A percentile compares a stretch with the other conserved stretches of the same genome.
phyloP scores from a whole-genome alignment of 371 early-diverging fungal species.

The Entomophthora muscae region DNA sequence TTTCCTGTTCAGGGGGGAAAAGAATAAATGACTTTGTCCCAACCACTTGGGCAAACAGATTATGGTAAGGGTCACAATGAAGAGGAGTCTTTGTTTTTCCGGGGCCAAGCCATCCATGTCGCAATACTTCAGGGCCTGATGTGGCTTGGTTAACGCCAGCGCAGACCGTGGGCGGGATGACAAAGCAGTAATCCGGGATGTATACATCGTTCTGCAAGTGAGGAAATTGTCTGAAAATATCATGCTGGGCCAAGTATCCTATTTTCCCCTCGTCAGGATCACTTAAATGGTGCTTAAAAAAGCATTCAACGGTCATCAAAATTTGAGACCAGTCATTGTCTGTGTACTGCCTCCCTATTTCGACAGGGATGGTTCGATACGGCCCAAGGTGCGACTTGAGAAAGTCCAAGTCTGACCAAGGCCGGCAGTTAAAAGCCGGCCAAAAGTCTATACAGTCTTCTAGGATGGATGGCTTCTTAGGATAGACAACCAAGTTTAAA shows the following conservation, averaged over 20 bases:
- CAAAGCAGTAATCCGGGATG: slow-evolving; percentile 64
- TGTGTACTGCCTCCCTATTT: slow-evolving; percentile 60
- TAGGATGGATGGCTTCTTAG: slow-evolving; percentile 24
- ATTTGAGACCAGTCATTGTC: slow-evolving; percentile 60
- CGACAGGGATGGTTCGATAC: slow-evolving; percentile 71
- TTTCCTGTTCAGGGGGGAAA: slow-evolving; percentile 39
- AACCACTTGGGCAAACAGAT: slow-evolving; percentile 72
- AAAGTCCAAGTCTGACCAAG: slow-evolving; percentile 44
- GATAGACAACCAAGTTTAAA: neutral
- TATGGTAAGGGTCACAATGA: slow-evolving; percentile 72
- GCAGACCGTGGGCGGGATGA: slow-evolving; percentile 14
- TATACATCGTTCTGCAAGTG: slow-evolving; percentile 43
- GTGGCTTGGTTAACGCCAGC: neutral
- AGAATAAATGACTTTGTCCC: slow-evolving; percentile 65
- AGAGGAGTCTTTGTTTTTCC: slow-evolving; percentile 66
- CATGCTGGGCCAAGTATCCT: slow-evolving; percentile 81
- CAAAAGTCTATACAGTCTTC: slow-evolving; percentile 37
- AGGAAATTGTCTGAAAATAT: slow-evolving; percentile 68
- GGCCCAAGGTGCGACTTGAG: slow-evolving; percentile 33
- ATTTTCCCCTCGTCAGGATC: slow-evolving; percentile 2
- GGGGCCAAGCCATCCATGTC: slow-evolving; percentile 86
- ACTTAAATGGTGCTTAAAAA: slow-evolving; percentile 29
- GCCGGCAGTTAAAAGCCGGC: slow-evolving; percentile 40
- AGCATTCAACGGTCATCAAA: slow-evolving; percentile 55
- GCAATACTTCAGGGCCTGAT: slow-evolving; percentile 18